phyloP scores from a whole-genome alignment of 768 basidiomycete species.

The Tulasnella sp. region DNA sequence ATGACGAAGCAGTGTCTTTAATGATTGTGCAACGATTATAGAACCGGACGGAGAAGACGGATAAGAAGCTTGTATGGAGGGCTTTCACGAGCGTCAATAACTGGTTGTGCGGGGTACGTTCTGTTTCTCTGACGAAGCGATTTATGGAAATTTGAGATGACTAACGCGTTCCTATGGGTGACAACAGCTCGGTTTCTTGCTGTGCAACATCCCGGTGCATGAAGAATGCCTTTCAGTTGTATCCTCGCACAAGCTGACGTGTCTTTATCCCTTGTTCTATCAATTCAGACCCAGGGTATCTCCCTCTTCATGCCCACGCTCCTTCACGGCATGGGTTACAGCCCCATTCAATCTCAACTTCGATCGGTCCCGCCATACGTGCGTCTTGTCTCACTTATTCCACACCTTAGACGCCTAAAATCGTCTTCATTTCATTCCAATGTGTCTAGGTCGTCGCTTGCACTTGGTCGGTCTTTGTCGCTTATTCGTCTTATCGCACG shows the following conservation, averaged over 20 bases:
- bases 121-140: neutral
- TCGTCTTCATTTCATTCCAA: too few relatives aligned
- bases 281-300: conserved; percentile 12
- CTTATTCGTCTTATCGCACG: conserved; percentile 10
- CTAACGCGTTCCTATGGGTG: neutral
- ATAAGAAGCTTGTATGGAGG: conserved; percentile 4
- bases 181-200: conserved; percentile 12
- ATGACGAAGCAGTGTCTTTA: too few relatives aligned
- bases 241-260: neutral
- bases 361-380: conserved; percentile 15
- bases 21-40: too few relatives aligned
- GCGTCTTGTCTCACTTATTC: too few relatives aligned
- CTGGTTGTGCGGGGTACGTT: conserved; percentile 13
- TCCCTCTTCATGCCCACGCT: conserved; percentile 17
- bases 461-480: conserved; percentile 16
- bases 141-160: neutral
- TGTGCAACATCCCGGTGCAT: conserved; percentile 13
- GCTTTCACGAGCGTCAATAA: conserved; percentile 15
- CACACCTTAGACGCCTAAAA: too few relatives aligned
- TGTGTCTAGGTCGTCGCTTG: conserved; percentile 15
- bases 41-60: conserved; percentile 11
- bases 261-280: neutral
- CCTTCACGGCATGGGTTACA: conserved; percentile 15
- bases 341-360: conserved; percentile 12
- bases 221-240: neutral